phyloP scores from a whole-genome alignment of 2,329 filamentous ascomycete species.

The Colletotrichum sp. region DNA sequence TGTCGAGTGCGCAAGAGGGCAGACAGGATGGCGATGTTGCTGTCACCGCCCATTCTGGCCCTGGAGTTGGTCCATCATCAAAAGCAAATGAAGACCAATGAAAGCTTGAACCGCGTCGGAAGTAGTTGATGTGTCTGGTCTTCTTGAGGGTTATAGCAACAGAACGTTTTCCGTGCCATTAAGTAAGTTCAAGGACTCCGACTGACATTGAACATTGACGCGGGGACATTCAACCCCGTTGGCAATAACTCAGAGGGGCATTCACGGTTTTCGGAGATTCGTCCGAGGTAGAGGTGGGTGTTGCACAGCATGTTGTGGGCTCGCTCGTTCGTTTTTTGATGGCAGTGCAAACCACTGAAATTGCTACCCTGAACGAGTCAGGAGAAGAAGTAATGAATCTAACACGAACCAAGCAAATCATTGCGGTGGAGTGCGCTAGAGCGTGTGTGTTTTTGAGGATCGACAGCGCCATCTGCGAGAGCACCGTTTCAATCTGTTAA shows the following conservation, averaged over 20 bases:
- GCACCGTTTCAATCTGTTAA: background rate
- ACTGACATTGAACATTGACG: background rate
- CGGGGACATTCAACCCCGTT: background rate
- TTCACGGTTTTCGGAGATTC: background rate
- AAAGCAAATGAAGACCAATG: background rate
- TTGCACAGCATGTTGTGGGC: background rate
- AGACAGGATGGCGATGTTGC: background rate
- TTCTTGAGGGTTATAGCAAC: background rate
- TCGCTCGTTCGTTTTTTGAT: background rate
- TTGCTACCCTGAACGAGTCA: background rate
- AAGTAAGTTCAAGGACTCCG: background rate
- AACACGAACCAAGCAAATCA: background rate
- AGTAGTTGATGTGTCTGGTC: background rate
- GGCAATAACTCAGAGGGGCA: background rate
- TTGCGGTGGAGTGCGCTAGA: background rate
- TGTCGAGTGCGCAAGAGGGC: background rate
- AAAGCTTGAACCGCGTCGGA: background rate
- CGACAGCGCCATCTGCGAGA: background rate
- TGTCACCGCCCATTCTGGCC: background rate
- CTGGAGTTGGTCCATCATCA: background rate
- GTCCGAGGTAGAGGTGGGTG: background rate
- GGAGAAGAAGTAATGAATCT: background rate
- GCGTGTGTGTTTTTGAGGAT: background rate
- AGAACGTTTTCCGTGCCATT: background rate
- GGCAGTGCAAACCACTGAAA: background rate